Base-by-base conservation (phyloP, 2,329 filamentous ascomycete genomes). In the Didymella arachidicola region DNA sequence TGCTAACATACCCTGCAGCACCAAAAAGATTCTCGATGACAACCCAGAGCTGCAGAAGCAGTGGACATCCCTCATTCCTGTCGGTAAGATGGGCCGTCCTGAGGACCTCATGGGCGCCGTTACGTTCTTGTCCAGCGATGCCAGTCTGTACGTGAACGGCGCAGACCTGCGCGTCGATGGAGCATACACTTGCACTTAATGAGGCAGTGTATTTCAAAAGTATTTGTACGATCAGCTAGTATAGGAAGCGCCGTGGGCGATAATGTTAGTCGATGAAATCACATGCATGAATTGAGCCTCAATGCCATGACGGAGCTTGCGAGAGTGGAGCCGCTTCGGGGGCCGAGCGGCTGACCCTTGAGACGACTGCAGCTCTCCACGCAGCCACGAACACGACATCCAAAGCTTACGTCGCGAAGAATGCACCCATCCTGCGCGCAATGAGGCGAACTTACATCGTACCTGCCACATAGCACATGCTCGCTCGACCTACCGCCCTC, bases 31-130 rank as follows among this genome's bases (percentile, higher is more conserved):
- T 68, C 86, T 98, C 26, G 90, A 95, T 64, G 92, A 97, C 60
- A 96, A 96, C 78, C 93, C 93, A 19, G 92, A 95, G 53, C 86
- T 98, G 38, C 91, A 93, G 78, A 84, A 89, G 73, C 89, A 95
- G 78, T 98, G 94, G 94, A 96, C 88, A 14, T 93, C 90, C 1
- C 84, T 96, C 53, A 98, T 97, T 61, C 95, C 95, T 0, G 88
- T 92, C 73, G 94, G 93, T 57, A 94, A 94, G 80, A 97, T 98
- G 92, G 94, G 94, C 26, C 85, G 88, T 50, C 94, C 94, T 1
- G 88, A 93, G 75, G 94, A 98, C 71, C 84, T 98, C 57, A 96
- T 96, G 90, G 94, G 94, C 2, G 91, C 93, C 5, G 93, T 97
- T 27, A 89, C 91, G 16, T 96, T 94, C 82, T 80, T 96, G 57